These are phyloP conservation scores for Juncus inflexus DNA, from an alignment of 176 grass and related monocot genomes.

Conservation along the genomic window DNA sequence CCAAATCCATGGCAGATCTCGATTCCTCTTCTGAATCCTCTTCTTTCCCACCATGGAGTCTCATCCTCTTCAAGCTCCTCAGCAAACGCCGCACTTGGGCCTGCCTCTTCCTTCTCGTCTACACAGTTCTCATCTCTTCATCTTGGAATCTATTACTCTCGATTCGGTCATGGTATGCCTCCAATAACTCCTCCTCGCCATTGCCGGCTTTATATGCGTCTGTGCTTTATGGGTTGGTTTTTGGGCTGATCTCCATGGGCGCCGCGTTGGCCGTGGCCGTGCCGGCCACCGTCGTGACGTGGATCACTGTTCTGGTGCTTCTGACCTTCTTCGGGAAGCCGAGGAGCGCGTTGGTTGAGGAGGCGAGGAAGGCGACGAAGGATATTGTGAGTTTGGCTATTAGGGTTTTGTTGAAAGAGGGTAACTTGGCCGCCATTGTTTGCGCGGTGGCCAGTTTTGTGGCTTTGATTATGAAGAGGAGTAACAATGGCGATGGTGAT, in stretches of 20 bases:
- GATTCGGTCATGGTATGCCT: constrained; percentile 65
- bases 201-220: constrained; percentile 64
- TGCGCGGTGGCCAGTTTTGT: constrained; percentile 50
- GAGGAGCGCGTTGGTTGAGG: constrained; percentile 45
- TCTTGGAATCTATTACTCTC: constrained; percentile 59
- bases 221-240: constrained; percentile 74
- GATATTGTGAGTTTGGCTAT: constrained; percentile 57
- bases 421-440: constrained; percentile 48
- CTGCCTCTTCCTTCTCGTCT: constrained; percentile 61
- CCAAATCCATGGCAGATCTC: constrained; percentile 18
- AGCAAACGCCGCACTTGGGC: constrained; percentile 74
- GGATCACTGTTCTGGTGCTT: constrained; percentile 93
- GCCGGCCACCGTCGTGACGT: constrained; percentile 68
- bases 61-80: constrained; percentile 42
- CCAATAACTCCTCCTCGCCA: constrained; percentile 18
- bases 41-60: constrained; percentile 48
- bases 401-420: constrained; percentile 53
- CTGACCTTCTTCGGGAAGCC: constrained; percentile 63
- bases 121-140: constrained; percentile 58
- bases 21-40: not conserved
- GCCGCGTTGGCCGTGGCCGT: constrained; percentile 64
- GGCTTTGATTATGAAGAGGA: constrained; percentile 29
- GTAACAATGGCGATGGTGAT: not conserved
- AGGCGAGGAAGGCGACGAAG: constrained; percentile 46
- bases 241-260: constrained; percentile 78